Percentiles rank a stretch among this genome's conserved stretches.
phyloP scores from a whole-genome alignment of 2,329 filamentous ascomycete species.

The Ceratocystis huliohia region DNA sequence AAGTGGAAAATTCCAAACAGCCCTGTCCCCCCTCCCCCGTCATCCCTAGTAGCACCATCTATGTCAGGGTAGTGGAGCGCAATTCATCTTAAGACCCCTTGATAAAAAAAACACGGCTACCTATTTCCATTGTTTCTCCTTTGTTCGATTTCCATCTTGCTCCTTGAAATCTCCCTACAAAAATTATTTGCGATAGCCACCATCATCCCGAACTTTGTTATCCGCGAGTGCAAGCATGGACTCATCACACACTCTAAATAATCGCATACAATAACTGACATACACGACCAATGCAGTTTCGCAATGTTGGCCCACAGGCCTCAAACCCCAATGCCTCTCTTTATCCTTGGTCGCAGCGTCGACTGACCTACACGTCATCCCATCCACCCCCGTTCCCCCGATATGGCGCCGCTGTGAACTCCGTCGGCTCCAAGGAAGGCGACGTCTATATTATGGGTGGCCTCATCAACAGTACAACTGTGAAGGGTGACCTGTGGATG shows the following conservation, averaged over 20 bases:
- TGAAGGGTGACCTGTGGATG: conserved; percentile 97
- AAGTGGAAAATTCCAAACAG: conserved; percentile 25
- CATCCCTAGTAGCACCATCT: conserved; percentile 8
- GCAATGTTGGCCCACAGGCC: conserved; percentile 36
- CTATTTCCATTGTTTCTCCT: conserved; percentile 16
- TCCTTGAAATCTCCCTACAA: not conserved
- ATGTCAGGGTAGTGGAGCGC: conserved; percentile 1
- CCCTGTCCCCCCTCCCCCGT: not conserved
- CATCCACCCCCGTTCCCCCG: conserved; percentile 83
- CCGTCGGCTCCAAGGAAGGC: conserved; percentile 85
- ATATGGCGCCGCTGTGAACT: conserved; percentile 93
- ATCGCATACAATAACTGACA: conserved; percentile 9
- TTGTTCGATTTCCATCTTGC: not conserved
- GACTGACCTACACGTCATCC: conserved; percentile 70
- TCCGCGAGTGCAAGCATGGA: not conserved
- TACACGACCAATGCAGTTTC: conserved; percentile 33
- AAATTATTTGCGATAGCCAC: not conserved
- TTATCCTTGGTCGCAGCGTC: conserved; percentile 91
- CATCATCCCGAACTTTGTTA: not conserved
- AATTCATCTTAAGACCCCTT: conserved; percentile 13
- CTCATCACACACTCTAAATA: not conserved
- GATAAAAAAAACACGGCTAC: conserved; percentile 1
- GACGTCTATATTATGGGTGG: conserved; percentile 97
- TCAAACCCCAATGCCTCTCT: conserved; percentile 59
- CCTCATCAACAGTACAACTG: conserved; percentile 83